Conservation (phyloP, 164 flowering plant species). For the Macadamia tetraphylla region DNA sequence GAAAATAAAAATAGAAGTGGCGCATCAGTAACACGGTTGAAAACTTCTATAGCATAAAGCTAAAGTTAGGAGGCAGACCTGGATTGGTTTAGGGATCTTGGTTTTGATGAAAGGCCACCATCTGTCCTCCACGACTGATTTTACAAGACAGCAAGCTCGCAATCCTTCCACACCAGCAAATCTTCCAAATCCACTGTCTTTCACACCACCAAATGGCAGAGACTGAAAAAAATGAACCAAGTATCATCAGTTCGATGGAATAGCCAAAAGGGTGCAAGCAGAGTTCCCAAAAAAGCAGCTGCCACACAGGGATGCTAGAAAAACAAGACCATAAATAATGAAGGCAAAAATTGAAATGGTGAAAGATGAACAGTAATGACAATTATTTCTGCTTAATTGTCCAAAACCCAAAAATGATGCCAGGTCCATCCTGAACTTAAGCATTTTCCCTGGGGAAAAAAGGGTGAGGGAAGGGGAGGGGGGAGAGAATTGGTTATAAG, state of each 20-base stretch:
- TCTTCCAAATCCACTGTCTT: slow-evolving; percentile 93
- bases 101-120: slow-evolving; percentile 95
- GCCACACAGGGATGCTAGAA: not conserved
- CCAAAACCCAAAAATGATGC: not conserved
- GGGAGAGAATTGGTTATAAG: too few species aligned
- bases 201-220: slow-evolving; percentile 95
- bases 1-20: not conserved
- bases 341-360: not conserved
- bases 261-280: too few species aligned
- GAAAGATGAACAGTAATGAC: not conserved
- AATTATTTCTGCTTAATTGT: not conserved
- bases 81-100: slow-evolving; percentile 85
- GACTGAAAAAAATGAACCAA: slow-evolving; percentile 46
- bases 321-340: not conserved
- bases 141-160: slow-evolving; percentile 91
- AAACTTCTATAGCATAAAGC: not conserved
- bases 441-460: not conserved
- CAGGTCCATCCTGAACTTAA: not conserved
- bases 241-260: not conserved
- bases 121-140: slow-evolving; percentile 92
- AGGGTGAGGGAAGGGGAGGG: too few species aligned
- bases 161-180: slow-evolving; percentile 96
- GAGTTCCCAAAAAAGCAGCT: not conserved
- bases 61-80: slow-evolving; percentile 36
- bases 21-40: not conserved